Evolutionary conservation across 164 flowering plant species (phyloP).

Genomic region (Macadamia integrifolia): DNA sequence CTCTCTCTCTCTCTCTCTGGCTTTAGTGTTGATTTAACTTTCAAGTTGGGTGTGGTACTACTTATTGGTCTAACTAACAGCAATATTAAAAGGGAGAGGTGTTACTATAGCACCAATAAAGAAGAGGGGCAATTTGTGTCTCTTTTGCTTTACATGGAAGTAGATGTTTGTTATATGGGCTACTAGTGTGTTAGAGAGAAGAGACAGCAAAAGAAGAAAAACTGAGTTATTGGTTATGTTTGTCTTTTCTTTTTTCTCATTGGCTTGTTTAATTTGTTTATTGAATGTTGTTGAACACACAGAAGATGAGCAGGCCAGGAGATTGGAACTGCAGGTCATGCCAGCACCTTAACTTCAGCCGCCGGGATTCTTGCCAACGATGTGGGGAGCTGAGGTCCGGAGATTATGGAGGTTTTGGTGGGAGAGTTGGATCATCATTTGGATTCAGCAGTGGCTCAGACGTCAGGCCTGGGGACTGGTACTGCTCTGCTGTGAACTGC

Average conservation of each 20-base stretch:
- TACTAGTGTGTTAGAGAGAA: too few species aligned
- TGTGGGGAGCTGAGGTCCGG: slow-evolving; percentile 54
- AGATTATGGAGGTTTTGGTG: slow-evolving; percentile 42
- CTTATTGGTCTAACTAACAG: too few species aligned
- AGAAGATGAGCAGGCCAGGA: slow-evolving; percentile 74
- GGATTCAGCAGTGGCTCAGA: slow-evolving; percentile 67
- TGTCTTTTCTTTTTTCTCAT: too few species aligned
- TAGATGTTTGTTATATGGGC: neutral
- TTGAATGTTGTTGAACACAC: neutral
- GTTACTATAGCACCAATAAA: too few species aligned
- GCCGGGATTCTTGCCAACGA: slow-evolving; percentile 73
- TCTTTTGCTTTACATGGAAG: neutral
- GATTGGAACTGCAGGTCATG: slow-evolving; percentile 93
- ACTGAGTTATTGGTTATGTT: neutral
- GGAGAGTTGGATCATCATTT: slow-evolving; percentile 42
- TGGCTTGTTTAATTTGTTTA: neutral
- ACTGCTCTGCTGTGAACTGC: slow-evolving; percentile 71
- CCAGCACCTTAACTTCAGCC: slow-evolving; percentile 81
- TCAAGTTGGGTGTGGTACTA: too few species aligned
- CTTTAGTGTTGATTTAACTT: too few species aligned
- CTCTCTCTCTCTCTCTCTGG: neutral
- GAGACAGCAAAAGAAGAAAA: too few species aligned
- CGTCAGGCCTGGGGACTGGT: slow-evolving; percentile 98
- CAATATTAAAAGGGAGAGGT: too few species aligned
- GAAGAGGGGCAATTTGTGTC: too few species aligned